Evolutionary conservation across 345 rosid genomes (phyloP), one percentile per base, ranked within the genome.

Genomic region (Eucalyptus regnans): DNA sequence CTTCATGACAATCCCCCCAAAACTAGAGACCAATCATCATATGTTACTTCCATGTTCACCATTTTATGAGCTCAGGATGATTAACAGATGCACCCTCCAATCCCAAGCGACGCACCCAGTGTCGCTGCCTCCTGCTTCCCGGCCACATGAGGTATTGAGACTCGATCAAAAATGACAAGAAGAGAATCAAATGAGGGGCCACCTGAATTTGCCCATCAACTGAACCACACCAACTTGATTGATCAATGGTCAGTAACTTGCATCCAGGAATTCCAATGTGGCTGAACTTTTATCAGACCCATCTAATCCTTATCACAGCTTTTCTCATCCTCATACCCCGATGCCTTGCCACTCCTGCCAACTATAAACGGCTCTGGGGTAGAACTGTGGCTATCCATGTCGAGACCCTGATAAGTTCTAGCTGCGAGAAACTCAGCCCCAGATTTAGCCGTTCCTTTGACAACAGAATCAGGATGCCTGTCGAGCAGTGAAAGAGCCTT

Each of bases 341-440:
- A 90, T 1, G 99, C 99, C 89, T 93, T 96, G 37, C 99, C 99
- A 58, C 95, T 94, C 93, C 96, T 94, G 56, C 99, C 99, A 83
- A 94, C 90, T 31, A 93, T 81, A 87, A 88, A 95, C 7, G 94
- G 91, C 94, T 95, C 97, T 0, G 97, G 95, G 4, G 27, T 50
- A 79, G 97, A 91, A 64, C 92, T 91, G 50, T 92, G 90, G 76
- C 89, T 68, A 64, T 91, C 91, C 86, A 93, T 87, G 79, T 96
- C 98, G 68, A 98, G 96, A 52, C 98, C 99, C 2, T 93, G 99
- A 91, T 95, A 98, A 60, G 95, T 92, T 88, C 96, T 92, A 56
- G 91, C 87, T n/a, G 95, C 76, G 10, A 94, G 96, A 91, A 91
- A 96, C 88, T 98, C 98, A 0, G 97, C 95, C 89, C 98, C 98